Percentiles rank a stretch among this genome's conserved stretches.
These are phyloP conservation scores for Populus ilicifolia DNA, from an alignment of 345 rosid genomes.

Conservation along the genomic window DNA sequence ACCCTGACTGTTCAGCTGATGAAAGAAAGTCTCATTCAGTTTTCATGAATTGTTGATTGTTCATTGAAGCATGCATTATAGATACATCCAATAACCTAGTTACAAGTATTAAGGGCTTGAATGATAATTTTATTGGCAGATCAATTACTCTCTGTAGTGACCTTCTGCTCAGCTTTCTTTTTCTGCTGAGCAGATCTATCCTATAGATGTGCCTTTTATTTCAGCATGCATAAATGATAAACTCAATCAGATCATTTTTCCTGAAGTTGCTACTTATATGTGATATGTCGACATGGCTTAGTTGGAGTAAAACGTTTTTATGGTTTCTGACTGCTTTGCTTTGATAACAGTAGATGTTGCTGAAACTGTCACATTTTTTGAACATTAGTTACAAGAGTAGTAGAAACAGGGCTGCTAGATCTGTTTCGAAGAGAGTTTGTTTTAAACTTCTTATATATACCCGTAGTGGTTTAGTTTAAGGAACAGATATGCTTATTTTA, in stretches of 20 bases:
- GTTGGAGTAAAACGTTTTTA: constrained; percentile 1
- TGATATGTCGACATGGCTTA: background rate
- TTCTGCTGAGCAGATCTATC: background rate
- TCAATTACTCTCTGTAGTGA: background rate
- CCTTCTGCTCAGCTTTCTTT: background rate
- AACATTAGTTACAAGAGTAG: background rate
- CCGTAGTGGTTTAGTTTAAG: background rate
- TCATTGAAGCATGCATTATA: background rate
- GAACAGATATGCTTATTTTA: background rate
- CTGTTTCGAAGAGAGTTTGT: background rate
- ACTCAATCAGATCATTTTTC: background rate
- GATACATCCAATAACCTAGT: background rate
- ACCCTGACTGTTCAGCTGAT: constrained; percentile 1
- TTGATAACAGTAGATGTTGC: background rate
- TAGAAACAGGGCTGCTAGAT: background rate
- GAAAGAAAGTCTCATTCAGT: background rate
- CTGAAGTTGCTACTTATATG: background rate
- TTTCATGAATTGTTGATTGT: background rate
- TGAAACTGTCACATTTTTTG: background rate
- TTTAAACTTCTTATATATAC: background rate
- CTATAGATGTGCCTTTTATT: background rate
- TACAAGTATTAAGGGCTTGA: background rate
- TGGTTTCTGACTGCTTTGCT: background rate
- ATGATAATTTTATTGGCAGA: background rate
- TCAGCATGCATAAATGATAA: constrained; percentile 4